Conservation (phyloP, 148 eudicot species). For the Camellia sinensis region DNA sequence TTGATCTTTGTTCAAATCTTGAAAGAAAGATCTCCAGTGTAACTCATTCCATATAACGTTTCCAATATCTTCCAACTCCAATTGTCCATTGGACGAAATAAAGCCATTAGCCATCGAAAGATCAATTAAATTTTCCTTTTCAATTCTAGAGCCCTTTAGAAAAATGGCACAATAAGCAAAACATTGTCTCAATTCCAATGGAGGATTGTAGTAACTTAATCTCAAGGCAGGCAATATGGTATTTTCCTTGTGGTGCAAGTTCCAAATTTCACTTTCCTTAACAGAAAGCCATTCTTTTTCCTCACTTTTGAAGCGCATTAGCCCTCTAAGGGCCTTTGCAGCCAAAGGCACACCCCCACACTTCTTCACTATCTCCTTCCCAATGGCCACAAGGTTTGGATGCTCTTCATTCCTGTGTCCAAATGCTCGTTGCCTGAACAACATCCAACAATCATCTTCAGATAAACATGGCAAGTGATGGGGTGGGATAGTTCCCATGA, state of each 20-base stretch:
- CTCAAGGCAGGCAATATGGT: background rate
- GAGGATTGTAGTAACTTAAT: background rate
- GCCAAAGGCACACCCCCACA: slow-evolving; percentile 12
- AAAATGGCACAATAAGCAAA: slow-evolving; percentile 8
- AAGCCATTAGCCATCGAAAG: slow-evolving; percentile 3
- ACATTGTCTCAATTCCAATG: background rate
- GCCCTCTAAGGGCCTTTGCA: background rate
- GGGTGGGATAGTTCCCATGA: background rate
- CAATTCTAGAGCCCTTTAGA: background rate
- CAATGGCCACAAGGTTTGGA: background rate
- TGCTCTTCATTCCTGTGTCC: background rate
- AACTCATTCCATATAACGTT: background rate
- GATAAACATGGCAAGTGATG: background rate
- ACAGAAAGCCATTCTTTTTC: background rate
- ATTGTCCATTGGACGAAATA: background rate
- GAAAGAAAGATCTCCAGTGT: background rate
- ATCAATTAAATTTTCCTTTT: background rate
- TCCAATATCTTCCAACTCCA: background rate
- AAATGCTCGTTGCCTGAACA: background rate
- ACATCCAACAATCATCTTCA: background rate
- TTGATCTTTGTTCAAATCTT: background rate
- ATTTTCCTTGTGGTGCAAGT: background rate
- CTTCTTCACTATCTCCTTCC: background rate
- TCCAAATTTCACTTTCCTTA: background rate
- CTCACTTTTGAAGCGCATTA: background rate